Base-by-base conservation (phyloP, 257 asterid genomes). In the Scutellaria baicalensis region DNA sequence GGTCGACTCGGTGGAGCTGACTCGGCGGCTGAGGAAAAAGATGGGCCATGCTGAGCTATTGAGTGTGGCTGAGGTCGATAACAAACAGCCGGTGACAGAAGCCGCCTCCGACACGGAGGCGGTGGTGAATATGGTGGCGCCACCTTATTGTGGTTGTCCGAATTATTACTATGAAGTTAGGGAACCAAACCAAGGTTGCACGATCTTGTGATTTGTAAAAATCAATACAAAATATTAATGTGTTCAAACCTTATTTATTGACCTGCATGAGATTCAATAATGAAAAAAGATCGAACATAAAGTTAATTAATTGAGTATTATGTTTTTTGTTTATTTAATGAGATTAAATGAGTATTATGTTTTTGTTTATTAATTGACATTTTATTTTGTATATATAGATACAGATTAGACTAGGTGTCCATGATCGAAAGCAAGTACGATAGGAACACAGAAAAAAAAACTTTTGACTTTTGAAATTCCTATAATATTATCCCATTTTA, bases 1-100 rank as follows among this genome's bases (percentile, higher is more conserved):
- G 38, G 62, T 85, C 8, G 96, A 89, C 61, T 62, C 91, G 2
- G 88, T 77, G 14, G 38, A 42, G 64, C 69, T 89, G 9, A 66
- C 77, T 1, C 71, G 42, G 35, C 56, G 31, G 62, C 68, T 89
- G 35, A 80, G 93, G 74, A 84, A 86, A 75, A 81, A 81, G 5
- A 61, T 86, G 64, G 88, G 86, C 6, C 14, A 23, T 57, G 86
- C 91, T 2, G 84, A 73, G 6, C 44, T 89, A 33, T 61, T 74
- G 13, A 84, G 68, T 27, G 81, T 84, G 0, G 68, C 68, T 4
- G 81, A 78, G 27, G 78, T 42, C 23, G 33, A 70, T 33, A 39
- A 18, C 4, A 69, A 33, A 21, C 31, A 13, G 64, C 2, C 33
- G 33, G 33, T 2, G 33, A 5, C 4, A 0, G 33, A 27, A 27